Conservation (phyloP, 2,329 filamentous ascomycete species). For the Nannizziopsis barbatae region DNA sequence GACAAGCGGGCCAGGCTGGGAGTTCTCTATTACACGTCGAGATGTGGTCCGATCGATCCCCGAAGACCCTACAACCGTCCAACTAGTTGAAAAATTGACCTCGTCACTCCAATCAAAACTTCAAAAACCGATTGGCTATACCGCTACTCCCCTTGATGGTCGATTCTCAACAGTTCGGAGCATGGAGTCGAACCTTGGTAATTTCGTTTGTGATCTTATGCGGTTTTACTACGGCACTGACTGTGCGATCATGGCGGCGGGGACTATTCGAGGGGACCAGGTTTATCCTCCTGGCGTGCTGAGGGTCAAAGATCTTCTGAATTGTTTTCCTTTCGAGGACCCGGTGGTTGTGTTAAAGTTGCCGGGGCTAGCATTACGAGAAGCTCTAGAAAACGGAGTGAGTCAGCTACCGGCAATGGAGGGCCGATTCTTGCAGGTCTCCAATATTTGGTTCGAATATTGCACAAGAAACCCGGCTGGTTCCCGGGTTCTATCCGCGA, state of each 20-base stretch:
- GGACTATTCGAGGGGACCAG: conserved; percentile 78
- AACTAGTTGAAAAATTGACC: conserved; percentile 58
- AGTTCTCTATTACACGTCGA: conserved; percentile 63
- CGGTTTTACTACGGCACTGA: conserved; percentile 69
- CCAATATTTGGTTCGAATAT: conserved; percentile 65
- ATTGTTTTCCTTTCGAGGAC: conserved; percentile 88
- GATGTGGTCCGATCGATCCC: conserved; percentile 61
- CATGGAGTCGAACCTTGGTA: conserved; percentile 72
- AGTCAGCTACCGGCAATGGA: conserved; percentile 72
- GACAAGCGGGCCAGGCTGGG: conserved; percentile 48
- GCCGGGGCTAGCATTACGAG: conserved; percentile 59
- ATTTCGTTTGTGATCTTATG: conserved; percentile 90
- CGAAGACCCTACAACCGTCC: conserved; percentile 49
- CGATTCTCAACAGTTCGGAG: conserved; percentile 72
- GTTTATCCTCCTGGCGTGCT: conserved; percentile 74
- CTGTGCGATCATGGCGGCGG: conserved; percentile 71
- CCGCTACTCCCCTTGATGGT: conserved; percentile 68
- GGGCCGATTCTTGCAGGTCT: conserved; percentile 75
- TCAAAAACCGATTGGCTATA: conserved; percentile 74
- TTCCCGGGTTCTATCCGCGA: conserved; percentile 52
- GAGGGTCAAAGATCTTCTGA: conserved; percentile 68
- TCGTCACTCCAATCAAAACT: conserved; percentile 63
- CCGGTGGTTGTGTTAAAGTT: conserved; percentile 68
- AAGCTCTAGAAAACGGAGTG: conserved; percentile 76
- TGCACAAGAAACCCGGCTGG: conserved; percentile 52